A percentile compares a stretch with the other conserved stretches of the same genome.
phyloP scores from a whole-genome alignment of 179 eudicot species.

The Beta corolliflora region DNA sequence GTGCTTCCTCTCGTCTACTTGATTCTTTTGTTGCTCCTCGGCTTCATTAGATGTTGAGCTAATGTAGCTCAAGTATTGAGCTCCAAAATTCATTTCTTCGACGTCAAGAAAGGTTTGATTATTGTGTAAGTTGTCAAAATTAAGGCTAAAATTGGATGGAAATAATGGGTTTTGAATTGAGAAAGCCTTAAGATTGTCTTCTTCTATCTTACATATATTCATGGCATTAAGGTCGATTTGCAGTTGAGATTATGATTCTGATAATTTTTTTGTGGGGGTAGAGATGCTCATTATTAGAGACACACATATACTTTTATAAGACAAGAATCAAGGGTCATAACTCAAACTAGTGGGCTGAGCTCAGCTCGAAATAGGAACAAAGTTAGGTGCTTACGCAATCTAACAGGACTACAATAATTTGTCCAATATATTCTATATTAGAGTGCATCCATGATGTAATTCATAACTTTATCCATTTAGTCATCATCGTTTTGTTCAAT shows the following conservation, averaged over 20 bases:
- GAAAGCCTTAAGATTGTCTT: slow-evolving; percentile 14
- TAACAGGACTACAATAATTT: slow-evolving; percentile 3
- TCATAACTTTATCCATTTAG: slow-evolving; percentile 4
- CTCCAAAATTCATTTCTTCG: slow-evolving; percentile 8
- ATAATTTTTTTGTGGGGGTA: slow-evolving; percentile 6
- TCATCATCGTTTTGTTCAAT: background rate
- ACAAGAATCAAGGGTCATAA: slow-evolving; percentile 7
- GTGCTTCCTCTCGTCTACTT: slow-evolving; percentile 60
- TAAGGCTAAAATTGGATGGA: slow-evolving; percentile 34
- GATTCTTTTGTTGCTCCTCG: background rate
- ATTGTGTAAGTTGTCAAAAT: slow-evolving; percentile 27
- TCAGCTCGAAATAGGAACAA: slow-evolving; percentile 18
- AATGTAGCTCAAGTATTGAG: slow-evolving; percentile 9
- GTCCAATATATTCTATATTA: background rate
- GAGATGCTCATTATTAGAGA: slow-evolving; percentile 14
- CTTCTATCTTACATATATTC: slow-evolving; percentile 22
- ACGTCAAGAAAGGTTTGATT: background rate
- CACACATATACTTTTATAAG: slow-evolving; percentile 21
- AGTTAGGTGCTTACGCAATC: slow-evolving; percentile 35
- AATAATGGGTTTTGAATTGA: slow-evolving; percentile 29
- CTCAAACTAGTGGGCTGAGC: slow-evolving; percentile 20
- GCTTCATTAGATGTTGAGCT: slow-evolving; percentile 16
- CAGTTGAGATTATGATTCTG: background rate
- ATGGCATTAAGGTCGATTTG: slow-evolving; percentile 5
- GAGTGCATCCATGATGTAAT: slow-evolving; percentile 13